Evolutionary conservation across 129 eudicot species (phyloP), one percentile per base, ranked within the genome.

Genomic region (Flaveria linearis): DNA sequence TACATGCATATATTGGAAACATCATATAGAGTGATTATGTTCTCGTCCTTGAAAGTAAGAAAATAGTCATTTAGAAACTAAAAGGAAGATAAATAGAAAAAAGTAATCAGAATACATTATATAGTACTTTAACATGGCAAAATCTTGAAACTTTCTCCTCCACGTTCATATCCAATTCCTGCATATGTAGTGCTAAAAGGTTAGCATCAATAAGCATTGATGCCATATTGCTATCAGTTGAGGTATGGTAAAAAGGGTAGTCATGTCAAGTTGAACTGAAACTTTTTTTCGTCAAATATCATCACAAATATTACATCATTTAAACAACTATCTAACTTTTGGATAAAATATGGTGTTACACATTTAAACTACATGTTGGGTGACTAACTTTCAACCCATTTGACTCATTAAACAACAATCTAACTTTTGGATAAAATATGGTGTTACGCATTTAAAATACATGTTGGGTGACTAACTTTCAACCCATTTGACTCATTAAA

Each of bases 141-240:
- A 94, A 91, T 76, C 94, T 86, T n/a, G 97, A 91, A 64, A 94
- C 97, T 77, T 94, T 94, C 52, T 90, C 98, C 80, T 83, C 87
- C 51, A 94, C 96, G 49, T 89, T 88, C 74, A 68, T 89, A 36
- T 91, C 97, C 76, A 94, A 86, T 80, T 80, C 91, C 98, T 93
- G 86, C 67, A 84, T 75, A 52, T 53, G 53, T 46, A 70, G 11
- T 5, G 52, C 23, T 67, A 69, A 79, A 46, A 72, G 45, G 49
- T 50, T 56, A 67, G 17, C 45, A 26, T 4, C 43, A 42, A 13
- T 7, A 39, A 17, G 53, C 9, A 52, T 71, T 1, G 2, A 8
- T 53, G 76, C 30, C 65, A 5, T 53, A 52, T 5, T 36, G 36
- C 7, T 53, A 71, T 51, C 4, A 18, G 23, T 16, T 30, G 69